Evolutionary conservation across 352 stramenopile genomes (phyloP).

Genomic region (Pythium phragmiticola): DNA sequence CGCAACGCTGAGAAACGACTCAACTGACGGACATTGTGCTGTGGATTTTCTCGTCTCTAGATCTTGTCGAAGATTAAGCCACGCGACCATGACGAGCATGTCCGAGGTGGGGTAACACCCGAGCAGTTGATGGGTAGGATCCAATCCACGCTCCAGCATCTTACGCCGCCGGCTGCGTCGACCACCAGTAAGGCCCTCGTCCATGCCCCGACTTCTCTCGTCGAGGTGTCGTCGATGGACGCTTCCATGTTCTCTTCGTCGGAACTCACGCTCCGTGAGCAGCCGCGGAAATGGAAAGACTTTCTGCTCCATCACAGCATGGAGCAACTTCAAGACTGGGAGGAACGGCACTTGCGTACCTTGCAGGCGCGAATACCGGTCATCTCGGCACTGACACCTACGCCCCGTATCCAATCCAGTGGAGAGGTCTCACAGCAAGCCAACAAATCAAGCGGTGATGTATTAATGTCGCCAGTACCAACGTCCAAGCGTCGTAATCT

Average conservation of each 20-base stretch:
- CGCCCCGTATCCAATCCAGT: slow-evolving; percentile 1
- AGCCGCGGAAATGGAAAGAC: slow-evolving; percentile 13
- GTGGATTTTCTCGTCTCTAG: neutral
- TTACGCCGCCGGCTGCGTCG: slow-evolving; percentile 1
- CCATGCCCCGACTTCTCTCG: slow-evolving; percentile 1
- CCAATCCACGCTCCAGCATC: slow-evolving; percentile 20
- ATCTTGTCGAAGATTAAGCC: slow-evolving; percentile 9
- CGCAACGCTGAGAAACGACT: neutral
- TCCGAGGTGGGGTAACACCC: neutral
- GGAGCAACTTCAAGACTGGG: slow-evolving; percentile 15
- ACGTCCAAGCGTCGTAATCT: neutral
- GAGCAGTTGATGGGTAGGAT: slow-evolving; percentile 22
- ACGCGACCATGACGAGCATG: neutral
- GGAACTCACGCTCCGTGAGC: neutral
- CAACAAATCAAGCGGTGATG: slow-evolving; percentile 15
- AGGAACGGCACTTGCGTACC: slow-evolving; percentile 27
- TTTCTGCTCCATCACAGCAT: slow-evolving; percentile 39
- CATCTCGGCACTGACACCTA: slow-evolving; percentile 17
- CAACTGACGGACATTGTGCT: neutral
- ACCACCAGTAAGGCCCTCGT: neutral
- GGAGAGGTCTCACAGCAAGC: slow-evolving; percentile 1
- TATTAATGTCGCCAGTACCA: slow-evolving; percentile 14
- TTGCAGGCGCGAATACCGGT: slow-evolving; percentile 27
- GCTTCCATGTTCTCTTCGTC: neutral
- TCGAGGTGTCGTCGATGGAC: neutral